phyloP scores from a whole-genome alignment of 805 yeast genomes.

The Cyberlindnera misumaiensis region DNA sequence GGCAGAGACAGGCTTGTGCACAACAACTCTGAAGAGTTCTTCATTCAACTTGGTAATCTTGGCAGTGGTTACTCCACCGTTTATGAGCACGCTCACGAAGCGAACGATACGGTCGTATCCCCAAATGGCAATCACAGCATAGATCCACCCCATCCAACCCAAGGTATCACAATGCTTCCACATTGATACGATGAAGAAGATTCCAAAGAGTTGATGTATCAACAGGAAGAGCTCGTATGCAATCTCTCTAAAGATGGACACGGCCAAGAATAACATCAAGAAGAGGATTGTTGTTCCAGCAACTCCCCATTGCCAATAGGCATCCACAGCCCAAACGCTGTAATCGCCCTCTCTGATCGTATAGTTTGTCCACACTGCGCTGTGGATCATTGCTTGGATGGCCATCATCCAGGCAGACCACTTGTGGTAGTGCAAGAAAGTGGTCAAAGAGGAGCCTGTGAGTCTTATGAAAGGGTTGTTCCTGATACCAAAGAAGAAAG shows the following conservation, averaged over 20 bases:
- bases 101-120: slow-evolving; percentile 56
- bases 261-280: slow-evolving; percentile 41
- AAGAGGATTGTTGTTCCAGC: slow-evolving; percentile 39
- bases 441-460: slow-evolving; percentile 51
- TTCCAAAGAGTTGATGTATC: slow-evolving; percentile 51
- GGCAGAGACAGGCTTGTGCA: slow-evolving; percentile 40
- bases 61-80: slow-evolving; percentile 55
- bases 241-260: slow-evolving; percentile 41
- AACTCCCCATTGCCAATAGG: slow-evolving; percentile 43
- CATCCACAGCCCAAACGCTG: slow-evolving; percentile 34
- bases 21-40: slow-evolving; percentile 34
- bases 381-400: slow-evolving; percentile 48
- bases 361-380: slow-evolving; percentile 47
- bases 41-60: slow-evolving; percentile 24
- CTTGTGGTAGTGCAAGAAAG: slow-evolving; percentile 59
- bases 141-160: slow-evolving; percentile 46
- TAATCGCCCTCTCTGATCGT: slow-evolving; percentile 35
- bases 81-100: slow-evolving; percentile 42
- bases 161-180: slow-evolving; percentile 54
- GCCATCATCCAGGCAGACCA: slow-evolving; percentile 53
- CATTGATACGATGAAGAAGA: slow-evolving; percentile 43
- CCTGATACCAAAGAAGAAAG: slow-evolving; percentile 62
- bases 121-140: slow-evolving; percentile 62
- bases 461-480: slow-evolving; percentile 59
- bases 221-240: slow-evolving; percentile 57